These are phyloP conservation scores for Hanseniaspora thailandica DNA, from an alignment of 805 yeast genomes.

Conservation along the genomic window DNA sequence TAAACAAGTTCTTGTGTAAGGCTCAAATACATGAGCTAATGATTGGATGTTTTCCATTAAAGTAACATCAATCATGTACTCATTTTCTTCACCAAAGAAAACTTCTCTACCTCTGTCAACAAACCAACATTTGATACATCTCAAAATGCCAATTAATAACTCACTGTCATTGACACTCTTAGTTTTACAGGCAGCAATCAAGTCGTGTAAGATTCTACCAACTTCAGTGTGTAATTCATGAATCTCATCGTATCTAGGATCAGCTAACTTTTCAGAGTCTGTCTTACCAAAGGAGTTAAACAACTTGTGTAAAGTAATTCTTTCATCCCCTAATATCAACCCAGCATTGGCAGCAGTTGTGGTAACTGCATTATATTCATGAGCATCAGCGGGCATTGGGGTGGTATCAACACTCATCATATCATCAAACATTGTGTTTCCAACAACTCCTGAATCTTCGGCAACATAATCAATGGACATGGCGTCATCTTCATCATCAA, in stretches of 20 bases:
- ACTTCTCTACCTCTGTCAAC: slow-evolving; percentile 69
- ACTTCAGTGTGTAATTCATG: slow-evolving; percentile 51
- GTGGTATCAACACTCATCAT: slow-evolving; percentile 34
- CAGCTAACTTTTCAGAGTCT: slow-evolving; percentile 33
- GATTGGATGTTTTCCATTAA: slow-evolving; percentile 49
- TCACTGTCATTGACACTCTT: slow-evolving; percentile 53
- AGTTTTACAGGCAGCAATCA: slow-evolving; percentile 37
- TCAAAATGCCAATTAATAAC: slow-evolving; percentile 48
- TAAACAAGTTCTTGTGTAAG: slow-evolving; percentile 66
- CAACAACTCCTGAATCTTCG: slow-evolving; percentile 20
- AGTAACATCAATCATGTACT: slow-evolving; percentile 40
- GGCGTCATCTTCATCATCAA: slow-evolving; percentile 20
- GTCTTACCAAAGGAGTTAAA: slow-evolving; percentile 54
- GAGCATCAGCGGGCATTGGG: slow-evolving; percentile 29
- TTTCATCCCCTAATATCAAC: slow-evolving; percentile 41
- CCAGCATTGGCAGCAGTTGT: slow-evolving; percentile 43
- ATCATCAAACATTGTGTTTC: slow-evolving; percentile 30
- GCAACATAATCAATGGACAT: slow-evolving; percentile 22
- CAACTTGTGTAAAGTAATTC: slow-evolving; percentile 46
- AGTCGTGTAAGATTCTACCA: slow-evolving; percentile 51
- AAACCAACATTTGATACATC: slow-evolving; percentile 63
- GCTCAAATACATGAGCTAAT: slow-evolving; percentile 51
- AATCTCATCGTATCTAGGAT: slow-evolving; percentile 38
- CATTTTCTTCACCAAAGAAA: slow-evolving; percentile 45
- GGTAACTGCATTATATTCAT: slow-evolving; percentile 20